A percentile compares a stretch with the other conserved stretches of the same genome.
Evolutionary conservation across 352 stramenopile genomes (phyloP).

Genomic region (Elongisporangium senticosum): DNA sequence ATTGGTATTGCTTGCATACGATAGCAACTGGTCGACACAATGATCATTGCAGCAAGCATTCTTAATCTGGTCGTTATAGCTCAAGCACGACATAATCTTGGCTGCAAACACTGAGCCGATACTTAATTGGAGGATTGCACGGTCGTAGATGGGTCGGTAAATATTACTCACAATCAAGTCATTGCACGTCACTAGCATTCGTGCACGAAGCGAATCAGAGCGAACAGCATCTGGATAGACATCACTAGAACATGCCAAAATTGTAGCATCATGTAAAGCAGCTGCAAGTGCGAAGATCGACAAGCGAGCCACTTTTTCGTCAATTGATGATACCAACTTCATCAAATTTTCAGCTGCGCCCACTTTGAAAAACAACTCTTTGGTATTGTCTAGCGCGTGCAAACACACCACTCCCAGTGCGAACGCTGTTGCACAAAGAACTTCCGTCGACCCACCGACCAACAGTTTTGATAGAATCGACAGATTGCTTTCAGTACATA

Average conservation of each 20-base stretch:
- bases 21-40: constrained; percentile 23
- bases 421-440: constrained; percentile 43
- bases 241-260: constrained; percentile 9
- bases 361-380: constrained; percentile 44
- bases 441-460: constrained; percentile 41
- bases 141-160: constrained; percentile 17
- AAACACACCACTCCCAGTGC: constrained; percentile 44
- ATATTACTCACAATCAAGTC: constrained; percentile 11
- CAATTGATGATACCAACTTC: constrained; percentile 26
- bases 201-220: constrained; percentile 10
- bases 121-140: constrained; percentile 11
- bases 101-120: constrained; percentile 30
- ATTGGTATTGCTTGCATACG: constrained; percentile 24
- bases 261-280: constrained; percentile 22
- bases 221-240: constrained; percentile 5
- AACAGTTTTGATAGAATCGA: constrained; percentile 66
- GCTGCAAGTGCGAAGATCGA: constrained; percentile 44
- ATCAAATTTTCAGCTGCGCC: constrained; percentile 39
- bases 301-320: constrained; percentile 33
- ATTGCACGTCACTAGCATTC: constrained; percentile 14
- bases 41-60: constrained; percentile 14
- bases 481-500: constrained; percentile 52
- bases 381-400: constrained; percentile 26
- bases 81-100: constrained; percentile 30
- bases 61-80: constrained; percentile 14